Percentiles rank a stretch among this genome's conserved stretches.
These are phyloP conservation scores for Suhomyces chickasaworum DNA, from an alignment of 1,139 yeast genomes.

Conservation along the genomic window DNA sequence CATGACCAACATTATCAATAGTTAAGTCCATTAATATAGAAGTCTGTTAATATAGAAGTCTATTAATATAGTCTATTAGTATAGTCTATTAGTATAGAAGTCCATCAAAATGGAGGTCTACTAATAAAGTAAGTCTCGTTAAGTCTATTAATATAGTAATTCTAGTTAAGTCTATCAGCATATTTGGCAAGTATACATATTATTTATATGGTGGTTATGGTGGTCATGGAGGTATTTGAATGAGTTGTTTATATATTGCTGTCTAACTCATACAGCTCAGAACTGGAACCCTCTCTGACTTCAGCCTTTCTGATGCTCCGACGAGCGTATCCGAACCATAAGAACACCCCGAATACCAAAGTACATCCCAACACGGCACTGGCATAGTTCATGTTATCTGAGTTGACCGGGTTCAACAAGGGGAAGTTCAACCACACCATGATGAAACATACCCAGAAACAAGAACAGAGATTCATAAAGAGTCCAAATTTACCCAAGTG, in stretches of 20 bases:
- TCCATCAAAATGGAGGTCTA: neutral
- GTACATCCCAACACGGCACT: constrained; percentile 40
- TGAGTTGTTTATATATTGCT: neutral
- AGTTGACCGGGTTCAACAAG: constrained; percentile 29
- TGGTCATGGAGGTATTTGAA: too few relatives aligned
- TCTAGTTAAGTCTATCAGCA: too few relatives aligned
- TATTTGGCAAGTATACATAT: too few relatives aligned
- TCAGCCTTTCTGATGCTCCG: constrained; percentile 11
- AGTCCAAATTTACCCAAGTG: constrained; percentile 31
- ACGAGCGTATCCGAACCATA: constrained; percentile 32
- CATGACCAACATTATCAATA: too few relatives aligned
- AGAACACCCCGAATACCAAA: constrained; percentile 26
- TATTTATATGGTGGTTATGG: too few relatives aligned
- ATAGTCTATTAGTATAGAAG: neutral
- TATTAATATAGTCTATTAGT: neutral
- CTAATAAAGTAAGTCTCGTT: too few relatives aligned
- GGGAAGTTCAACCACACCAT: constrained; percentile 36
- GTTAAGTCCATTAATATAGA: too few relatives aligned
- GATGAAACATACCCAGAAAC: constrained; percentile 32
- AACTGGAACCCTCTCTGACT: neutral
- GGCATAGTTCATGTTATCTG: constrained; percentile 40
- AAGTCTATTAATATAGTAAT: too few relatives aligned
- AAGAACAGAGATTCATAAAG: constrained; percentile 28
- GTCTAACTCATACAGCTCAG: neutral
- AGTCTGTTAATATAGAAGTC: too few relatives aligned